Evolutionary conservation across 805 yeast species (phyloP).

Genomic region (Starmerella vitae): DNA sequence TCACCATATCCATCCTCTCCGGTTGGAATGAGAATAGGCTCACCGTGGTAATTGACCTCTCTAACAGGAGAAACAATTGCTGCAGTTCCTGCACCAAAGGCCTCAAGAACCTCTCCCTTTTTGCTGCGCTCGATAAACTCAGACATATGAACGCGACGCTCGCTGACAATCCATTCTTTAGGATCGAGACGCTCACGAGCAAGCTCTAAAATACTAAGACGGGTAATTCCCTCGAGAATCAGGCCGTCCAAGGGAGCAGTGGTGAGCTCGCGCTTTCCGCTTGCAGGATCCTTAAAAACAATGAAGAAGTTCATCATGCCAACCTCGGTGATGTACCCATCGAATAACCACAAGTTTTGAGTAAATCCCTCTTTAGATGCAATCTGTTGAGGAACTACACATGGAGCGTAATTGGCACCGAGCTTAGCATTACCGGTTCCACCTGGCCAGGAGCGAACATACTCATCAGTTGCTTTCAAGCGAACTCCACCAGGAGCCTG

Average conservation of each 20-base stretch:
- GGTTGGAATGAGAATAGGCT: constrained; percentile 33
- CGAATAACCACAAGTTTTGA: constrained; percentile 92
- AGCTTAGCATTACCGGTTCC: constrained; percentile 93
- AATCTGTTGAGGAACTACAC: constrained; percentile 75
- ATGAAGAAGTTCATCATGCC: constrained; percentile 96
- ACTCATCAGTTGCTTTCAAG: constrained; percentile 88
- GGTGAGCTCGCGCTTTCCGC: constrained; percentile 77
- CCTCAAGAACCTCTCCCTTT: constrained; percentile 79
- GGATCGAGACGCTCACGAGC: constrained; percentile 64
- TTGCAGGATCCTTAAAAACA: constrained; percentile 51
- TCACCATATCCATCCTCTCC: constrained; percentile 47
- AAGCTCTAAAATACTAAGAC: constrained; percentile 71
- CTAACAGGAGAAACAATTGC: constrained; percentile 91
- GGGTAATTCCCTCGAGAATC: constrained; percentile 89
- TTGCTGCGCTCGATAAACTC: constrained; percentile 70
- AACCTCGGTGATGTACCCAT: constrained; percentile 80
- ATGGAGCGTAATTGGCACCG: constrained; percentile 97
- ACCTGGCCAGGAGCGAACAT: constrained; percentile 99
- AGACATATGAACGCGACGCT: constrained; percentile 66
- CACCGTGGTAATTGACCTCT: constrained; percentile 67
- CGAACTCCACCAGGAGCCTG: constrained; percentile 84
- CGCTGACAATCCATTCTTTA: constrained; percentile 67
- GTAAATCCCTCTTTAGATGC: constrained; percentile 88
- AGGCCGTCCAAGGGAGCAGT: constrained; percentile 98
- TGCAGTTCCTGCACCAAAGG: constrained; percentile 96